A percentile compares a stretch with the other conserved stretches of the same genome.
Evolutionary conservation across 1,284 basidiomycete species (phyloP).

Genomic region (Athelia psychrophila): DNA sequence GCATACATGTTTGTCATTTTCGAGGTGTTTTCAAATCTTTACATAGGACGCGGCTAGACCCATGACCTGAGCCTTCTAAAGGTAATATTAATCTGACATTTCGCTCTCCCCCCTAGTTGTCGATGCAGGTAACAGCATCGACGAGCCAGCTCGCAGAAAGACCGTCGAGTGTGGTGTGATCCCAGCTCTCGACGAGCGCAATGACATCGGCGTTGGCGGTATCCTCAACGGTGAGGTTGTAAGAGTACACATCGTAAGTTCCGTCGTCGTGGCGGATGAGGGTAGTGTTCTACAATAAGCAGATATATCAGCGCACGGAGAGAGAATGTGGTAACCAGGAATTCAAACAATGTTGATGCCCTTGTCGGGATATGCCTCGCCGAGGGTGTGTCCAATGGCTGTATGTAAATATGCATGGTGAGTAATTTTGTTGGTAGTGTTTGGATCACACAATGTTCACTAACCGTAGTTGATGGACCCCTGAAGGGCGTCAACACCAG

Average conservation of each 20-base stretch:
- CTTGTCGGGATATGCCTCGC: no score
- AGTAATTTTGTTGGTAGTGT: no score
- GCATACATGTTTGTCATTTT: no score
- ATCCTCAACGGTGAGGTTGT: conserved; percentile 5
- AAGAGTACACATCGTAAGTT: conserved; percentile 9
- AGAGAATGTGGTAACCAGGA: conserved; percentile 8
- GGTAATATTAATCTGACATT: no score
- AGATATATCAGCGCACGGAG: conserved; percentile 2
- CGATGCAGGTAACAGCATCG: conserved; percentile 5
- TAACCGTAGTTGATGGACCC: conserved; percentile 9
- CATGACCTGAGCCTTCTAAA: no score
- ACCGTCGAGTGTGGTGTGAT: conserved; percentile 4
- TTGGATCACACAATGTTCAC: no score
- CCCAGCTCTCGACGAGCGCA: conserved; percentile 8
- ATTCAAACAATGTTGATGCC: neutral
- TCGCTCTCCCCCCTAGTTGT: no score
- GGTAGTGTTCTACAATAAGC: conserved; percentile 2
- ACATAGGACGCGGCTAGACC: no score
- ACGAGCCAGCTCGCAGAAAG: conserved; percentile 7
- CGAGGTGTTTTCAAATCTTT: no score
- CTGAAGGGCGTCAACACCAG: conserved; percentile 5
- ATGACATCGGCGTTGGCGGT: conserved; percentile 5
- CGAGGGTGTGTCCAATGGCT: no score
- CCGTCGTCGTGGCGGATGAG: conserved; percentile 9
- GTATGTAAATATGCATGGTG: no score